A percentile compares a stretch with the other conserved stretches of the same genome.
phyloP scores from a whole-genome alignment of 2,329 filamentous ascomycete species.

The Pyrenophora teres region DNA sequence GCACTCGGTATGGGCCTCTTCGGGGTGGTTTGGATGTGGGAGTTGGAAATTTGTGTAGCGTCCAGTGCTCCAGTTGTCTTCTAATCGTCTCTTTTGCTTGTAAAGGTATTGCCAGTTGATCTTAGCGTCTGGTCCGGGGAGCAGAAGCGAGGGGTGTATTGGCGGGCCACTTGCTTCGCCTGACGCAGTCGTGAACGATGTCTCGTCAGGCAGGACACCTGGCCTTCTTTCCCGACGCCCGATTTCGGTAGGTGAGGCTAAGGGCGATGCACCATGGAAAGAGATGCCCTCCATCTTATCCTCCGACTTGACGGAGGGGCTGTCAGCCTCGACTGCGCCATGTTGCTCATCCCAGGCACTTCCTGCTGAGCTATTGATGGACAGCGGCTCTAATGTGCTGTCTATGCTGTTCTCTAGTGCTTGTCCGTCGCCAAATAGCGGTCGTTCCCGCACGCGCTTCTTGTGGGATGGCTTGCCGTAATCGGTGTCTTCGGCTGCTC shows the following conservation, averaged over 20 bases:
- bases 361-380: slow-evolving; percentile 24
- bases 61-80: slow-evolving; percentile 88
- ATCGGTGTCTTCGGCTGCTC: slow-evolving; percentile 54
- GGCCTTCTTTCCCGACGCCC: slow-evolving; percentile 26
- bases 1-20: slow-evolving; percentile 88
- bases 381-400: slow-evolving; percentile 25
- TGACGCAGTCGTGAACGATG: slow-evolving; percentile 11
- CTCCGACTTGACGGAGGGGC: slow-evolving; percentile 31
- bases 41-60: slow-evolving; percentile 86
- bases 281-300: slow-evolving; percentile 48
- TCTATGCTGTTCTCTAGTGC: slow-evolving; percentile 28
- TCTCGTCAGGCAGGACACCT: slow-evolving; percentile 10
- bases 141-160: slow-evolving; percentile 40
- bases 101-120: slow-evolving; percentile 95
- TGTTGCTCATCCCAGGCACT: slow-evolving; percentile 54
- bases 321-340: slow-evolving; percentile 53
- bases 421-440: slow-evolving; percentile 47
- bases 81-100: slow-evolving; percentile 80
- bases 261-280: slow-evolving; percentile 29
- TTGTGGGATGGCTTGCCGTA: slow-evolving; percentile 58
- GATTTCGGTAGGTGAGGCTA: slow-evolving; percentile 21
- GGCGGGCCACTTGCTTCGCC: slow-evolving; percentile 17
- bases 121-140: slow-evolving; percentile 56
- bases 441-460: slow-evolving; percentile 56
- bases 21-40: slow-evolving; percentile 77